Evolutionary conservation across 768 basidiomycete species (phyloP).

Genomic region (Psilocybe cubensis): DNA sequence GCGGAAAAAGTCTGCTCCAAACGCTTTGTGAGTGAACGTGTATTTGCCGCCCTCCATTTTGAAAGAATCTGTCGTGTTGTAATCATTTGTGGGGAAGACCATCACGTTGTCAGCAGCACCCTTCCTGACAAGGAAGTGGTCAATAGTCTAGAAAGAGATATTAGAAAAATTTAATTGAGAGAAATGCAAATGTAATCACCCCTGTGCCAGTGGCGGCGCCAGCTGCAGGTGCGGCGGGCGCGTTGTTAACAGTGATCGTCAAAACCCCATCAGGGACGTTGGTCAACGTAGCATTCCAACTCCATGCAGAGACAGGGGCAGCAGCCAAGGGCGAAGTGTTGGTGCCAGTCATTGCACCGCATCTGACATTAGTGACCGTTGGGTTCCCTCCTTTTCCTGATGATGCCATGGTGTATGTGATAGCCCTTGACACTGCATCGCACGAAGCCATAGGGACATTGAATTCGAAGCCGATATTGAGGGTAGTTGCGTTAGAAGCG

Average conservation of each 20-base stretch:
- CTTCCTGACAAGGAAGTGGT: conserved; percentile 83
- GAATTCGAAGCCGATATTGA: conserved; percentile 80
- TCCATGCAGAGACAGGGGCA: conserved; percentile 61
- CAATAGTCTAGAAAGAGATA: no score
- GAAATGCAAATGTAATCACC: conserved; percentile 41
- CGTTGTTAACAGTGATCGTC: conserved; percentile 65
- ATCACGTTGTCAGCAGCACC: conserved; percentile 76
- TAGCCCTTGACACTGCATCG: conserved; percentile 58
- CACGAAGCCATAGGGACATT: conserved; percentile 74
- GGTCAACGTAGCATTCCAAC: conserved; percentile 74
- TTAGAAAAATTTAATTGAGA: no score
- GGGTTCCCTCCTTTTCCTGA: conserved; percentile 65
- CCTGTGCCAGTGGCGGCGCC: conserved; percentile 53
- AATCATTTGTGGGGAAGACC: conserved; percentile 86
- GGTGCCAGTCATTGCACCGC: conserved; percentile 51
- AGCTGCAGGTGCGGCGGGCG: conserved; percentile 37
- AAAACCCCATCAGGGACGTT: conserved; percentile 86
- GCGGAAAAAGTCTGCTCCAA: conserved; percentile 86
- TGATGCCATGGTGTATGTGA: conserved; percentile 72
- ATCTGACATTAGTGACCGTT: conserved; percentile 51
- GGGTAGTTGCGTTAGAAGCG: conserved; percentile 55
- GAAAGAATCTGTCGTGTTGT: conserved; percentile 61
- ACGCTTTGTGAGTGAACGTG: conserved; percentile 79
- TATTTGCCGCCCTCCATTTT: conserved; percentile 64
- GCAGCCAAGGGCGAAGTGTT: conserved; percentile 55